Base-by-base conservation (phyloP, 768 basidiomycete species). In the Boletus pseudopeckii region DNA sequence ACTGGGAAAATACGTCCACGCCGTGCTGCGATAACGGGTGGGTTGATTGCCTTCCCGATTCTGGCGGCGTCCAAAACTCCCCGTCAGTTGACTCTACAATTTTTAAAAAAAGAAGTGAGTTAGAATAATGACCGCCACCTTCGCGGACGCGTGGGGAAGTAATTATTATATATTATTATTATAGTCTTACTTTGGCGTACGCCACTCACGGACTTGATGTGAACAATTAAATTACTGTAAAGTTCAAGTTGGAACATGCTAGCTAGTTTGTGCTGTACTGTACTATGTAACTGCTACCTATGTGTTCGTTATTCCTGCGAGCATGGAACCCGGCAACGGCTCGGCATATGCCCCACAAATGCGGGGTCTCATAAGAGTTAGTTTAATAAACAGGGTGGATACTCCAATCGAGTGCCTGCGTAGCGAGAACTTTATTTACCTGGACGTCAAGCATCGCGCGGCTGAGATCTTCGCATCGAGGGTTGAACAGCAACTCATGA, bases 101-200 rank as follows among this genome's bases (percentile, higher is more conserved):
- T 33, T 54, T 34, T 56, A 36, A 32, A 28, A 26, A 43, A 50
- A 20, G 34, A 45, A 40, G 41, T 38, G 39, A 5, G 26, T 48
- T 59, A 47, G 36, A 26, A 26, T n/a, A 18, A 55, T 55, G 50
- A 55, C 56, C 50, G 61, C 50, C 52, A 30, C 49, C 52, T 55
- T 59, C 46, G 47, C 24, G 56, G 44, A 47, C 37, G 45, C n/a
- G 41, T 13, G 44, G 9, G 34, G 60, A 44, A 50, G 53, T 38
- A 30, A 22, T n/a, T n/a, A n/a, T n/a, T n/a, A n/a, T n/a, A n/a
- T 49, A 28, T 28, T 28, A 28, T 28, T 30, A 30, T 30, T 30
- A 30, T 7, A 28, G 28, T 28, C 3, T 22, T 26, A 30, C 28
- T 30, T 6, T 30, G 28, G 28, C 28, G 28, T 30, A 30, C 28